These are phyloP conservation scores for Suhomyces taliae DNA, from an alignment of 1,139 yeast genomes.

Conservation along the genomic window DNA sequence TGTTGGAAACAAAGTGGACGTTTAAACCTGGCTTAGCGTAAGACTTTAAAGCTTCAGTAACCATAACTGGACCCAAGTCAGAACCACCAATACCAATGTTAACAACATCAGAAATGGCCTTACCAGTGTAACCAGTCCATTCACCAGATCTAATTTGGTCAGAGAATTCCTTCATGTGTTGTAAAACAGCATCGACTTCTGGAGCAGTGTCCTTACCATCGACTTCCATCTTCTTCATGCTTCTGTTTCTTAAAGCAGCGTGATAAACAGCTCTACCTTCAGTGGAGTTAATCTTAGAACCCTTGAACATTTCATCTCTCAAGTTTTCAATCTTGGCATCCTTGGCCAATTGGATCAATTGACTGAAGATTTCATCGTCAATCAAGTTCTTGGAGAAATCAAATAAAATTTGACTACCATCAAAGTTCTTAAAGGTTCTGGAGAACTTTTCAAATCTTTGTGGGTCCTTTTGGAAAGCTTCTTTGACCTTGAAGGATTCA, in stretches of 20 bases:
- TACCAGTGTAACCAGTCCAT: constrained; percentile 98
- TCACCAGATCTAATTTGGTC: constrained; percentile 85
- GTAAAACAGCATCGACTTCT: constrained; percentile 85
- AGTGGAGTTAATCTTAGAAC: constrained; percentile 91
- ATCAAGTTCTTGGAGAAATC: constrained; percentile 94
- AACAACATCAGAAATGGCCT: constrained; percentile 87
- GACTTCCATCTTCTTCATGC: constrained; percentile 77
- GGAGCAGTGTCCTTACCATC: constrained; percentile 88
- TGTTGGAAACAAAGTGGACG: constrained; percentile 94
- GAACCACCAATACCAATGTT: constrained; percentile 99
- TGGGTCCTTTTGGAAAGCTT: constrained; percentile 74
- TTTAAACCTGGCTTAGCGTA: constrained; percentile 74
- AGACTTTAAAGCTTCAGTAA: constrained; percentile 93
- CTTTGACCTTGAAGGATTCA: constrained; percentile 75
- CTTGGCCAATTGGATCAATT: constrained; percentile 76
- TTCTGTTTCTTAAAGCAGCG: constrained; percentile 91
- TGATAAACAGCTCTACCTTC: constrained; percentile 97
- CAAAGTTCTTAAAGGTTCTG: constrained; percentile 76
- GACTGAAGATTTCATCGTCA: constrained; percentile 72
- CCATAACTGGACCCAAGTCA: constrained; percentile 99
- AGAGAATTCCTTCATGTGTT: constrained; percentile 95
- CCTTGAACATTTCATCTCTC: constrained; percentile 88
- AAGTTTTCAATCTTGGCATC: constrained; percentile 86
- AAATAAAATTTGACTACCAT: constrained; percentile 83
- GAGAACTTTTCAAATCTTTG: constrained; percentile 74